Percentiles rank a stretch among this genome's conserved stretches.
phyloP scores from a whole-genome alignment of 1,284 basidiomycete species.

The Mycena sp. region DNA sequence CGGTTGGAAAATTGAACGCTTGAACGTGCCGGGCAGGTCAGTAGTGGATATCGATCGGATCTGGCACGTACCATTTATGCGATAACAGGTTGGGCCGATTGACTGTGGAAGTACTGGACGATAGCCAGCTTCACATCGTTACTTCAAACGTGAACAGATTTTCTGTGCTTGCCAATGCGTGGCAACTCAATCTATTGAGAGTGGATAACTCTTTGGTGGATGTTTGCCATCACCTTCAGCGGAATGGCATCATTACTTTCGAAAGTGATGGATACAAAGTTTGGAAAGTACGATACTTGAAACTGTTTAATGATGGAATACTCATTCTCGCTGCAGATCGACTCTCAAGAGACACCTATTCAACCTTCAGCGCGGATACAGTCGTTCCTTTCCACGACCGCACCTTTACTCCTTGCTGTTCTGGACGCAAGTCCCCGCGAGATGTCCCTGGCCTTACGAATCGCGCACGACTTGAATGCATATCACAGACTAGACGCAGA shows the following conservation, averaged over 20 bases:
- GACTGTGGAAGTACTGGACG: constrained; percentile 16
- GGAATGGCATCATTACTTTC: constrained; percentile 22
- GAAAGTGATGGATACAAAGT: constrained; percentile 27
- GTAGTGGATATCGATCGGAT: constrained; percentile 30
- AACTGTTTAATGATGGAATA: not conserved
- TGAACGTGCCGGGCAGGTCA: constrained; percentile 73
- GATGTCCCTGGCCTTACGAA: constrained; percentile 63
- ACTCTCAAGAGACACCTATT: not conserved
- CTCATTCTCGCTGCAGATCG: not conserved
- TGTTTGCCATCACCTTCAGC: constrained; percentile 6
- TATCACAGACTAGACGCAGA: constrained; percentile 78
- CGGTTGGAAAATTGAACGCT: constrained; percentile 68
- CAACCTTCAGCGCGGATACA: constrained; percentile 61
- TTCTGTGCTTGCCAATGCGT: constrained; percentile 29
- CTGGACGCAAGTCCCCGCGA: constrained; percentile 48
- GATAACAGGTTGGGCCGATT: constrained; percentile 19
- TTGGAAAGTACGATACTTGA: constrained; percentile 33
- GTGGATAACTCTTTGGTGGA: constrained; percentile 30
- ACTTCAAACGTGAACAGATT: constrained; percentile 40
- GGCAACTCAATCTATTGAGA: constrained; percentile 23
- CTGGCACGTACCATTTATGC: not conserved
- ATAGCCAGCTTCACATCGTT: constrained; percentile 19
- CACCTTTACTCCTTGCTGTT: constrained; percentile 65
- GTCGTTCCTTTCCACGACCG: constrained; percentile 63
- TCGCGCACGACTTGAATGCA: constrained; percentile 73